Evolutionary conservation across 768 basidiomycete genomes (phyloP), one percentile per base, ranked within the genome.

Genomic region (Auricularia sp.): DNA sequence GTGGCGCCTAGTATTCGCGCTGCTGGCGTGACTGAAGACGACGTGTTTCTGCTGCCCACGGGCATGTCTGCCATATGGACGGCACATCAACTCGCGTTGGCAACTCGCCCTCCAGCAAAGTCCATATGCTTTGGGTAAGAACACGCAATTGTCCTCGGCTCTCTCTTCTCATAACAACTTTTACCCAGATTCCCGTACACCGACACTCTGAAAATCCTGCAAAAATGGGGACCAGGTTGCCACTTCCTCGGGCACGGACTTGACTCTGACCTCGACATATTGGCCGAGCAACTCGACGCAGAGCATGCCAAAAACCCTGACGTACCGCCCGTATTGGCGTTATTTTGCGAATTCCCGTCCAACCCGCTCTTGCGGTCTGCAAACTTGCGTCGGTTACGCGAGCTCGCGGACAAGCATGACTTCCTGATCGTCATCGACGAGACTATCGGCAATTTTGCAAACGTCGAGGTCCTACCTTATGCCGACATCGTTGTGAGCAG

Each of bases 31-130:
- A 81, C 83, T 2, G 93, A 96, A 72, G 81, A 88, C 44, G 96
- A 98, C 67, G 96, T 98, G 0, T 98, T 83, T 73, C 78, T 99
- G 33, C 94, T 82, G 70, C 83, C 92, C 0, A 84, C 86, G 0
- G 96, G 96, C 1, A 98, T 99, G 96, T 77, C 87, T 39, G 94
- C 96, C 1, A 96, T 99, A 62, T 99, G 91, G 90, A 88, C 81
- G 71, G 87, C 93, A 0, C 93, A 97, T 71, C 83, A 89, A 67
- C 77, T 93, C 8, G 82, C 83, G 5, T 76, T 86, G 64, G 73
- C 77, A 33, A 80, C 77, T 2, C 77, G 79, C 36, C 81, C 84
- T 47, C 68, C 73, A 10, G 87, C 85, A 10, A 97, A 95, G 78
- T 95, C 91, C 69, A 83, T 95, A 36, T 96, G 93, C 71, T 98